These are phyloP conservation scores for Globisporangium camurandrum DNA, from an alignment of 352 stramenopile genomes.

Conservation along the genomic window DNA sequence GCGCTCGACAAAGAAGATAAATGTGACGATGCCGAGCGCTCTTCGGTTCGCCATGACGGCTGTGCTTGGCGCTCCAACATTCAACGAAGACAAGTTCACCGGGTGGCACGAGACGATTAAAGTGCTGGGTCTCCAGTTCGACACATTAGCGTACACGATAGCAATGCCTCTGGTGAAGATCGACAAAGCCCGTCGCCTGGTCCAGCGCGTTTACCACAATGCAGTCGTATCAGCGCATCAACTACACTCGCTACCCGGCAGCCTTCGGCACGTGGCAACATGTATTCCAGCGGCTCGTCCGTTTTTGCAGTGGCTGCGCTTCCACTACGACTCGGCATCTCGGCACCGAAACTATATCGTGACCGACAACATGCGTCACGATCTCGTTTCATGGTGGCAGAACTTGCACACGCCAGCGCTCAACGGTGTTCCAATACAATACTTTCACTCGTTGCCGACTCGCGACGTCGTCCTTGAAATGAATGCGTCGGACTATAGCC, in stretches of 20 bases:
- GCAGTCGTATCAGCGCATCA: background rate
- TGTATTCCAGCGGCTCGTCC: constrained; percentile 6
- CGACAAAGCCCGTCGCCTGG: no score
- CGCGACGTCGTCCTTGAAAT: background rate
- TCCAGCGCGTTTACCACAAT: background rate
- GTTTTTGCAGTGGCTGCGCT: constrained; percentile 8
- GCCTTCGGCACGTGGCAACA: constrained; percentile 11
- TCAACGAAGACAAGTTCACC: constrained; percentile 17
- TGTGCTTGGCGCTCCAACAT: constrained; percentile 9
- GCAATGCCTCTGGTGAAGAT: constrained; percentile 4
- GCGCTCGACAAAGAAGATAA: background rate
- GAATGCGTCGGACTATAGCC: background rate
- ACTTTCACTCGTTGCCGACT: background rate
- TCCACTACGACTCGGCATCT: background rate
- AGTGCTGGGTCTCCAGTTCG: constrained; percentile 9
- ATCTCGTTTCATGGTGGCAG: constrained; percentile 1
- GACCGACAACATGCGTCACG: background rate
- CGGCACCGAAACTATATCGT: no score
- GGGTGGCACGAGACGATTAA: constrained; percentile 5
- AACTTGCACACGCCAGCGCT: background rate
- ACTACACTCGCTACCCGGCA: constrained; percentile 12
- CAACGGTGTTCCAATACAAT: background rate
- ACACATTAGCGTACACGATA: background rate
- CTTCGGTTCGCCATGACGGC: constrained; percentile 13
- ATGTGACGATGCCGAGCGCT: constrained; percentile 4